These are phyloP conservation scores for Lepidium campestre DNA, from an alignment of 441 rosid genomes.

Conservation along the genomic window DNA sequence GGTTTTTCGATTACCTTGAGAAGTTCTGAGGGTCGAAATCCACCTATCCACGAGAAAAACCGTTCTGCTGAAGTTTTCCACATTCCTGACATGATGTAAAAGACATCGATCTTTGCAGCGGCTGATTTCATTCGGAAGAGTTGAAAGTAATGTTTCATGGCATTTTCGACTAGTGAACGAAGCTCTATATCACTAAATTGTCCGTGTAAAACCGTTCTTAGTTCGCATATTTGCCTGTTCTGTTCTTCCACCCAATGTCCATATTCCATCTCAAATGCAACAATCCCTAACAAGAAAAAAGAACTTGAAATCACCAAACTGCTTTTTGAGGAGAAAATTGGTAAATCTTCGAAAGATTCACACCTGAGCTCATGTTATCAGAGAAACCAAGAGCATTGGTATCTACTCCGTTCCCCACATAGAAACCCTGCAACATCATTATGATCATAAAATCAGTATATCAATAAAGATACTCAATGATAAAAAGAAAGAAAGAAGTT, in stretches of 20 bases:
- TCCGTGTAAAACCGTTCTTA: slow-evolving; percentile 45
- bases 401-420: slow-evolving; percentile 49
- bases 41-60: slow-evolving; percentile 67
- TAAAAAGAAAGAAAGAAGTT: neutral
- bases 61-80: slow-evolving; percentile 66
- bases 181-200: slow-evolving; percentile 51
- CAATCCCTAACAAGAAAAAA: slow-evolving; percentile 33
- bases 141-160: slow-evolving; percentile 55
- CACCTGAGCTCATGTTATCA: slow-evolving; percentile 62
- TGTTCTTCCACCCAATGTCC: slow-evolving; percentile 65
- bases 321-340: neutral
- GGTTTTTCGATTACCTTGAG: slow-evolving; percentile 43
- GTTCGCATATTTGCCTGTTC: slow-evolving; percentile 42
- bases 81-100: slow-evolving; percentile 58
- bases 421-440: slow-evolving; percentile 50
- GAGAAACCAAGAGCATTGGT: slow-evolving; percentile 50
- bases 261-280: slow-evolving; percentile 67
- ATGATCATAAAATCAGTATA: slow-evolving; percentile 13
- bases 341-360: slow-evolving; percentile 13
- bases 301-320: neutral
- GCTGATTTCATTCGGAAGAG: slow-evolving; percentile 61
- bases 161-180: slow-evolving; percentile 43
- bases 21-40: slow-evolving; percentile 66
- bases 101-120: slow-evolving; percentile 58
- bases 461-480: neutral